Percentiles rank a stretch among this genome's conserved stretches.
phyloP scores from a whole-genome alignment of 1,284 basidiomycete genomes.

The Pterulicium gracile region DNA sequence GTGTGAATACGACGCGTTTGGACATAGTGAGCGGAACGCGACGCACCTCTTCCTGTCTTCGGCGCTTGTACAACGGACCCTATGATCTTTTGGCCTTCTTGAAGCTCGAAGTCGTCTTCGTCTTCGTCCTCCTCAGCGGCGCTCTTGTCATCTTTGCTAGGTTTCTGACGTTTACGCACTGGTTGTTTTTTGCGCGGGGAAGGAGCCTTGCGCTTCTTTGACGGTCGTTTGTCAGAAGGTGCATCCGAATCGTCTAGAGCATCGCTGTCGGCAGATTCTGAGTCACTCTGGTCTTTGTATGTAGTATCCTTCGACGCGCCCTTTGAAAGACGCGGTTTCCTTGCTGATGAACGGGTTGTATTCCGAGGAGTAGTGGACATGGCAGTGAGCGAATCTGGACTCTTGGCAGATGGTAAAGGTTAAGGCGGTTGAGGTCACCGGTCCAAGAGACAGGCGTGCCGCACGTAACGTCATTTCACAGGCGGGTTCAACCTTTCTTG shows the following conservation, averaged over 20 bases:
- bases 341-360: too few relatives aligned
- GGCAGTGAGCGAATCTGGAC: too few relatives aligned
- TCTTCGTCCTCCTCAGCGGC: slow-evolving; percentile 26
- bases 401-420: too few relatives aligned
- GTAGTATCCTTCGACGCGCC: too few relatives aligned
- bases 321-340: too few relatives aligned
- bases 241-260: slow-evolving; percentile 36
- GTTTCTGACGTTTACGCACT: slow-evolving; percentile 16
- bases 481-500: too few relatives aligned
- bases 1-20: too few relatives aligned
- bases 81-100: slow-evolving; percentile 62
- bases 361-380: too few relatives aligned
- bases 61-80: slow-evolving; percentile 66
- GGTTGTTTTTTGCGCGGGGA: slow-evolving; percentile 13
- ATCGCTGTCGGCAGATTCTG: slow-evolving; percentile 30
- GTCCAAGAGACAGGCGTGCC: too few relatives aligned
- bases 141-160: slow-evolving; percentile 14
- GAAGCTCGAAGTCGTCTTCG: slow-evolving; percentile 34
- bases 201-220: slow-evolving; percentile 25
- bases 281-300: too few relatives aligned
- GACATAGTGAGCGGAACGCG: neutral
- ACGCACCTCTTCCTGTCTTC: slow-evolving; percentile 65
- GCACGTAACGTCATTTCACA: too few relatives aligned
- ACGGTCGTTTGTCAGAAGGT: neutral
- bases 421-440: too few relatives aligned